Evolutionary conservation across 1,284 basidiomycete genomes (phyloP).

Genomic region (Ganoderma leucocontextum): DNA sequence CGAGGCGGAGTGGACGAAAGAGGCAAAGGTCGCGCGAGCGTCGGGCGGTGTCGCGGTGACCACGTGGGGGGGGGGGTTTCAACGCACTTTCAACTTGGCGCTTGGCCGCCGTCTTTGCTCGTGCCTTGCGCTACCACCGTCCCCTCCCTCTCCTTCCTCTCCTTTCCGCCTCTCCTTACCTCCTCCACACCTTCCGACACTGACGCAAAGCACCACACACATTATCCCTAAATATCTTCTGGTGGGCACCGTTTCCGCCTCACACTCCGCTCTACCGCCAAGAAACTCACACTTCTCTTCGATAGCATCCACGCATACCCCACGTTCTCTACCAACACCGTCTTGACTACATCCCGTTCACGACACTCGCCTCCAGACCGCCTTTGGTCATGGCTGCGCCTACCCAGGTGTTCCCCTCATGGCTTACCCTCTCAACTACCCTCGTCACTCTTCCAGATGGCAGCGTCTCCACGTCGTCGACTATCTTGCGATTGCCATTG

Average conservation of each 20-base stretch:
- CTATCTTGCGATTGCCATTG: constrained; percentile 64
- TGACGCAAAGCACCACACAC: not conserved
- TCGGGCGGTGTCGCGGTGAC: not conserved
- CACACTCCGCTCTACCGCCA: not conserved
- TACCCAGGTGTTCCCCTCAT: constrained; percentile 69
- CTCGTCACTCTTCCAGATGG: constrained; percentile 60
- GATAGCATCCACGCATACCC: constrained; percentile 32
- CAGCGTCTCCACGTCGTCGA: constrained; percentile 57
- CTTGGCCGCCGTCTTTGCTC: not conserved
- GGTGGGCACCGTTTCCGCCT: not conserved
- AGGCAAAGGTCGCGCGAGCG: constrained; percentile 3
- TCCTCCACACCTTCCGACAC: not conserved
- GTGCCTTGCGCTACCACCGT: constrained; percentile 10
- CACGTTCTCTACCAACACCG: constrained; percentile 44
- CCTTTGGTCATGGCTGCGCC: constrained; percentile 56
- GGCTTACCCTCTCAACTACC: constrained; percentile 64
- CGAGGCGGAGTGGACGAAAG: constrained; percentile 3
- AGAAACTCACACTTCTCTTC: constrained; percentile 21
- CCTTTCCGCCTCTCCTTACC: not conserved
- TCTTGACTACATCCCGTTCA: constrained; percentile 23
- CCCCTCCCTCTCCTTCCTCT: constrained; percentile 8
- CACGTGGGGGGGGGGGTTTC: constrained; percentile 11
- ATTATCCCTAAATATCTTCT: not conserved
- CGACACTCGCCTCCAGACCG: constrained; percentile 23
- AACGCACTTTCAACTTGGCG: constrained; percentile 5